Percentiles rank a stretch among this genome's conserved stretches.
Evolutionary conservation across 306 rosid genomes (phyloP).

Genomic region (Pyrus communis): DNA sequence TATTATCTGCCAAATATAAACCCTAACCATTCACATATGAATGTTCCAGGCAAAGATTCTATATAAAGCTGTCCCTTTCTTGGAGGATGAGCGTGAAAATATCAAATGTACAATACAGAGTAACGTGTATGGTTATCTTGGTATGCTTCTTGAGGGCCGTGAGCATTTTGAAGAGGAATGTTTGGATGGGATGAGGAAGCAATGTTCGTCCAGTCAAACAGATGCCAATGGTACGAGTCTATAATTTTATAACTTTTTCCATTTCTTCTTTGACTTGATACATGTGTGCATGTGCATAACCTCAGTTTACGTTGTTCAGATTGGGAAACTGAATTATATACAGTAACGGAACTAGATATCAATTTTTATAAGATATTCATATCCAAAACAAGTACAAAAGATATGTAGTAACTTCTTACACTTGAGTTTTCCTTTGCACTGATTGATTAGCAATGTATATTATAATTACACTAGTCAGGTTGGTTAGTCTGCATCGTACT

Average conservation of each 20-base stretch:
- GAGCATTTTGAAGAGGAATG: conserved; percentile 92
- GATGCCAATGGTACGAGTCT: conserved; percentile 40
- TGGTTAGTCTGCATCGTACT: neutral
- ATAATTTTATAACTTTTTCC: conserved; percentile 8
- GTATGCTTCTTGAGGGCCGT: conserved; percentile 93
- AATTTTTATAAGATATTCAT: neutral
- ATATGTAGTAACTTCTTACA: neutral
- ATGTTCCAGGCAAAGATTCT: conserved; percentile 82
- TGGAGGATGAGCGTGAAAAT: conserved; percentile 74
- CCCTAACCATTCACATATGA: conserved; percentile 6
- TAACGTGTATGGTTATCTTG: conserved; percentile 86
- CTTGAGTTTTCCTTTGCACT: neutral
- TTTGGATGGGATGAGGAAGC: conserved; percentile 38
- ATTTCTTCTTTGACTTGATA: neutral
- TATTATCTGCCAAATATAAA: neutral
- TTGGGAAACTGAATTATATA: neutral
- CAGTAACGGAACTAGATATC: neutral
- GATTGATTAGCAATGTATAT: neutral
- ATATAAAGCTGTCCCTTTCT: conserved; percentile 71
- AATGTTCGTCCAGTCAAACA: conserved; percentile 27
- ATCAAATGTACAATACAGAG: conserved; percentile 84
- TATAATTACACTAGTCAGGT: neutral
- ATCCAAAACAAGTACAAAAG: neutral
- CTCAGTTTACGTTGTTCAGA: neutral
- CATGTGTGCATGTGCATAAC: neutral